Base-by-base conservation (phyloP, 371 early-diverging fungal species). In the Syncephalis plumigaleata region DNA sequence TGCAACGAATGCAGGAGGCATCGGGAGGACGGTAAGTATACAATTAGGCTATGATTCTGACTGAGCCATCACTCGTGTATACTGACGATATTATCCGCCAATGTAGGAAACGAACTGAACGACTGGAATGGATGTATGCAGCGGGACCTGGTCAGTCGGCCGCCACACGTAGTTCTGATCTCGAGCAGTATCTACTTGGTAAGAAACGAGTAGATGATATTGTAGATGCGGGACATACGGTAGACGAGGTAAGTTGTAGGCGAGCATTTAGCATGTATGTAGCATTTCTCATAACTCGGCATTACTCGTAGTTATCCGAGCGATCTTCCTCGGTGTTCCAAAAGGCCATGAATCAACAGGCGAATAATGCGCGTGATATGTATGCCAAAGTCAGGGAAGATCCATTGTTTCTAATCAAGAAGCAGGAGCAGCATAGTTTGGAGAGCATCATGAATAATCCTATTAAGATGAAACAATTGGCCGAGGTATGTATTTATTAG, bases 121-220 rank as follows among this genome's bases (percentile, higher is more conserved):
- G 81, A 42, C 59, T 96, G 2, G 95, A 95, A 52, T 94, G 95
- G 93, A 93, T 95, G 91, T 96, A 96, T 55, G 75, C 80, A 23
- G 78, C 80, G 9, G 77, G 69, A 2, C 55, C 61, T 0, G 63
- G 54, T 25, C 66, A 70, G 9, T 61, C 68, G n/a, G 65, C 63
- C 2, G 56, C 59, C 9, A 67, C 65, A 9, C 55, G 66, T 16
- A 61, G 60, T 11, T 77, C 82, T 44, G 86, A 84, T 20, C 66
- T 79, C 56, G 96, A 96, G 58, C 86, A 78, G 2, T 96, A 70
- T 58, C 58, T 96, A n/a, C 61, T 96, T 22, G 97, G 97, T 7
- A 85, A 83, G 40, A 79, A 78, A 49, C 67, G 76, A 44, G 82
- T 91, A 1, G 90, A 88, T 60, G 60, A 69, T 13, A 51, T 86